These are phyloP conservation scores for Globisporangium spinosum DNA, from an alignment of 352 stramenopile genomes.

Conservation along the genomic window DNA sequence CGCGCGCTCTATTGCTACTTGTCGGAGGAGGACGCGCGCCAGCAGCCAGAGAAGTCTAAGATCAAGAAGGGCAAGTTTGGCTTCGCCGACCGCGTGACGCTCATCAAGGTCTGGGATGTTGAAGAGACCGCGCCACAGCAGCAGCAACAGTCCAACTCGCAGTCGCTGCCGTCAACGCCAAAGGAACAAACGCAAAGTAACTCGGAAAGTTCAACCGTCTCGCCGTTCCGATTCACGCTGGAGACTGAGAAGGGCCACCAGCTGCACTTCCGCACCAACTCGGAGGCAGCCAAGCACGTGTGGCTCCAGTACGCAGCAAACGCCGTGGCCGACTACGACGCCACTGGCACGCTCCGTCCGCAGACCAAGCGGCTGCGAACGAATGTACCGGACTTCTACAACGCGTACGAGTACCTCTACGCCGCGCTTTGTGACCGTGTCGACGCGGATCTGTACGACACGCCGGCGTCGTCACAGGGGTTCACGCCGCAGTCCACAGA, in stretches of 20 bases:
- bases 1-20: conserved; percentile 80
- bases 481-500: neutral
- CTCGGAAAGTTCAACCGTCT: conserved; percentile 17
- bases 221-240: conserved; percentile 77
- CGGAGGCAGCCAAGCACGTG: conserved; percentile 71
- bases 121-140: conserved; percentile 34
- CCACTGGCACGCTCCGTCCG: conserved; percentile 26
- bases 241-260: conserved; percentile 83
- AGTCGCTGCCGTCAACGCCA: conserved; percentile 3
- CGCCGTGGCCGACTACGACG: conserved; percentile 50
- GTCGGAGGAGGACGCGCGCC: conserved; percentile 70
- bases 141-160: neutral
- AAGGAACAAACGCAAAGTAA: neutral
- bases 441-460: conserved; percentile 31
- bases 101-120: conserved; percentile 72
- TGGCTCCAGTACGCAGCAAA: conserved; percentile 80
- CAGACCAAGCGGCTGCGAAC: conserved; percentile 35
- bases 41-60: conserved; percentile 80
- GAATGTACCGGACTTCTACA: conserved; percentile 71
- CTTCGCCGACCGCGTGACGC: conserved; percentile 74
- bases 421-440: conserved; percentile 54
- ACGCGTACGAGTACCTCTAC: conserved; percentile 71
- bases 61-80: conserved; percentile 89
- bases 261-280: conserved; percentile 84
- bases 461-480: neutral